These are phyloP conservation scores for Pythium oligandrum DNA, from an alignment of 352 stramenopile species.

Conservation along the genomic window DNA sequence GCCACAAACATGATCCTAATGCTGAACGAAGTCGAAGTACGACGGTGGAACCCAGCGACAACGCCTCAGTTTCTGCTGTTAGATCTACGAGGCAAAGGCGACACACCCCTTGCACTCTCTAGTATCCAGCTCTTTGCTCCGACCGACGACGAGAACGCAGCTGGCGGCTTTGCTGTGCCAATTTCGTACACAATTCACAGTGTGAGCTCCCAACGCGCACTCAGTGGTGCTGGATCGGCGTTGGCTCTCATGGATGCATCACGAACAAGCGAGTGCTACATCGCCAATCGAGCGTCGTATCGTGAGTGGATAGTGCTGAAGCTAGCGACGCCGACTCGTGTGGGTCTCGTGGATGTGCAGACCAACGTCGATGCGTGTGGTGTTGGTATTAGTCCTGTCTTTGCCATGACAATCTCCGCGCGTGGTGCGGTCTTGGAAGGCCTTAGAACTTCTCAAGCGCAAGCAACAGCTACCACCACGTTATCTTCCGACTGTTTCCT, in stretches of 20 bases:
- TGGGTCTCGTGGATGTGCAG: slow-evolving; percentile 57
- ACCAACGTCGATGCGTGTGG: slow-evolving; percentile 34
- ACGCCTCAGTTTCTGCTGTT: slow-evolving; percentile 42
- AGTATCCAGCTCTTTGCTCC: slow-evolving; percentile 46
- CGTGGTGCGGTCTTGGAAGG: slow-evolving; percentile 31
- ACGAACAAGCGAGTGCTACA: slow-evolving; percentile 32
- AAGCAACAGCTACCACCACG: not conserved
- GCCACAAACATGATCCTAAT: slow-evolving; percentile 34
- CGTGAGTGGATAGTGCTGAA: slow-evolving; percentile 73
- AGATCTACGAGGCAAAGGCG: slow-evolving; percentile 36
- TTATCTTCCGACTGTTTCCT: not conserved
- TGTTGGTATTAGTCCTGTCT: slow-evolving; percentile 20
- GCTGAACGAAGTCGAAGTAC: slow-evolving; percentile 66
- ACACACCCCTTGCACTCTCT: slow-evolving; percentile 31
- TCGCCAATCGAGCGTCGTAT: slow-evolving; percentile 27
- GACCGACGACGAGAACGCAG: slow-evolving; percentile 16
- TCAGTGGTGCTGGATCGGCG: slow-evolving; percentile 33
- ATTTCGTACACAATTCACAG: slow-evolving; percentile 63
- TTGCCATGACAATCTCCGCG: slow-evolving; percentile 38
- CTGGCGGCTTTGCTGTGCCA: slow-evolving; percentile 16
- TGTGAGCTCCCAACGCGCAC: slow-evolving; percentile 44
- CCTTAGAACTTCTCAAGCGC: slow-evolving; percentile 17
- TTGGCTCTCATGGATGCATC: slow-evolving; percentile 22
- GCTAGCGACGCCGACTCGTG: slow-evolving; percentile 25
- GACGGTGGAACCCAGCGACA: slow-evolving; percentile 50